A percentile compares a stretch with the other conserved stretches of the same genome.
Conservation (phyloP, 2,329 filamentous ascomycete genomes). For the Verticillium tricorpus region DNA sequence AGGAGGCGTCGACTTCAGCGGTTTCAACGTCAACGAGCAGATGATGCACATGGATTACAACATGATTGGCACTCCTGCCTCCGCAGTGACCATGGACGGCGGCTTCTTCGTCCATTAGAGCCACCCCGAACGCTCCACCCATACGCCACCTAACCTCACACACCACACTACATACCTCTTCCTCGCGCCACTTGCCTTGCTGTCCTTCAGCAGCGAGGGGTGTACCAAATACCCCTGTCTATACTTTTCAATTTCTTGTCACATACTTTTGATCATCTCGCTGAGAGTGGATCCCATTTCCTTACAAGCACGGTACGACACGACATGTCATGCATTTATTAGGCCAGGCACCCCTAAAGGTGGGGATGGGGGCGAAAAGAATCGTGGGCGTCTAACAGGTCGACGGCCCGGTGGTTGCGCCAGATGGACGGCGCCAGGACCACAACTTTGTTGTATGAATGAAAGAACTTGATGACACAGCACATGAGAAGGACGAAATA, state of each 20-base stretch:
- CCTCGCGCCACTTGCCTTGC: not conserved
- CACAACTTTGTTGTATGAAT: not conserved
- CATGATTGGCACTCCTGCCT: slow-evolving; percentile 27
- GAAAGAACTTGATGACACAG: slow-evolving; percentile 5
- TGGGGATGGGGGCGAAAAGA: slow-evolving; percentile 2
- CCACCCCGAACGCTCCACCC: not conserved
- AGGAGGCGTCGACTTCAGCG: slow-evolving; percentile 12
- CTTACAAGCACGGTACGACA: not conserved
- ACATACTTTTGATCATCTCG: not conserved
- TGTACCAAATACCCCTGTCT: not conserved
- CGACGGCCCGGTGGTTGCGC: not conserved
- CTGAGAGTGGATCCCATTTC: not conserved
- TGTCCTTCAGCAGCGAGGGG: not conserved
- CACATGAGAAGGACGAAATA: slow-evolving; percentile 3
- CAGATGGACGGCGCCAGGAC: not conserved
- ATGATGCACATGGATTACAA: slow-evolving; percentile 32
- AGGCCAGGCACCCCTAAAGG: not conserved
- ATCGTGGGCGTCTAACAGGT: not conserved
- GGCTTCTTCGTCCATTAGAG: slow-evolving; percentile 38
- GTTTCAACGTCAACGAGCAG: slow-evolving; percentile 25
- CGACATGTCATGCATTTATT: not conserved
- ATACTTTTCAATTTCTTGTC: not conserved
- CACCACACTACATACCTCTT: not conserved
- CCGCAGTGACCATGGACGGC: slow-evolving; percentile 30
- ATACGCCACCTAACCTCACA: not conserved